These are phyloP conservation scores for Cylindrodendrum hubeiense DNA, from an alignment of 2,329 filamentous ascomycete species.

Conservation along the genomic window DNA sequence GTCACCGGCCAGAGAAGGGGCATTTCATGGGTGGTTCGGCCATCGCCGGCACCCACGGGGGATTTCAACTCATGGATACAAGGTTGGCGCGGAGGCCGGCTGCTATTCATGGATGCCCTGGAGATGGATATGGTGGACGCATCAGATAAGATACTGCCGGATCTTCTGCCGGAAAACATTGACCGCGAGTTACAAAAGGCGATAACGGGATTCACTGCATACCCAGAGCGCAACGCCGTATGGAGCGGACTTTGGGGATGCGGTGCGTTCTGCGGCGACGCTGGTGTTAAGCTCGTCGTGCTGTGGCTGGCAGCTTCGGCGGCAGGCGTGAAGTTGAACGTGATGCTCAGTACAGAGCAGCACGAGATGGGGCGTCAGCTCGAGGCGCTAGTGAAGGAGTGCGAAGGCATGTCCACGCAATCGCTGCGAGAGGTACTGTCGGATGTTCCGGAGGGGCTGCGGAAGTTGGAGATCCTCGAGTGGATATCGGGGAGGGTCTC, in stretches of 20 bases:
- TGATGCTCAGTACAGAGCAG: constrained; percentile 34
- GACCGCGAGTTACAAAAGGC: constrained; percentile 49
- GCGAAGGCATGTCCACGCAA: constrained; percentile 9
- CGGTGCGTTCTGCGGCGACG: constrained; percentile 51
- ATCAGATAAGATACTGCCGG: constrained; percentile 34
- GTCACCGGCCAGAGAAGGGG: constrained; percentile 47
- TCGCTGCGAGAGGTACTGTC: constrained; percentile 19
- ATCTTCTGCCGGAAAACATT: constrained; percentile 42
- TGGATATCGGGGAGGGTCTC: constrained; percentile 24
- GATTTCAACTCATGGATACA: constrained; percentile 1
- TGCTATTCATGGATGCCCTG: constrained; percentile 53
- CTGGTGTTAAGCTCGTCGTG: constrained; percentile 46
- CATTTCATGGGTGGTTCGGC: constrained; percentile 38
- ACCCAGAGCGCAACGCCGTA: constrained; percentile 28
- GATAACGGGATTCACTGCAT: constrained; percentile 42
- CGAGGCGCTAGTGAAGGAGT: constrained; percentile 14
- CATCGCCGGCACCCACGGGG: background rate
- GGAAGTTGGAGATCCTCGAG: constrained; percentile 25
- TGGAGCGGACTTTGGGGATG: constrained; percentile 51
- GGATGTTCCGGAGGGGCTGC: constrained; percentile 17
- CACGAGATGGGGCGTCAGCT: constrained; percentile 32
- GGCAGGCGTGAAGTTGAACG: constrained; percentile 34
- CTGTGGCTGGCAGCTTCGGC: constrained; percentile 49
- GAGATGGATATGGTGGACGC: constrained; percentile 48
- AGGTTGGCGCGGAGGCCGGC: constrained; percentile 40